phyloP scores from a whole-genome alignment of 306 rosid genomes.

The Begonia fuchsioides region DNA sequence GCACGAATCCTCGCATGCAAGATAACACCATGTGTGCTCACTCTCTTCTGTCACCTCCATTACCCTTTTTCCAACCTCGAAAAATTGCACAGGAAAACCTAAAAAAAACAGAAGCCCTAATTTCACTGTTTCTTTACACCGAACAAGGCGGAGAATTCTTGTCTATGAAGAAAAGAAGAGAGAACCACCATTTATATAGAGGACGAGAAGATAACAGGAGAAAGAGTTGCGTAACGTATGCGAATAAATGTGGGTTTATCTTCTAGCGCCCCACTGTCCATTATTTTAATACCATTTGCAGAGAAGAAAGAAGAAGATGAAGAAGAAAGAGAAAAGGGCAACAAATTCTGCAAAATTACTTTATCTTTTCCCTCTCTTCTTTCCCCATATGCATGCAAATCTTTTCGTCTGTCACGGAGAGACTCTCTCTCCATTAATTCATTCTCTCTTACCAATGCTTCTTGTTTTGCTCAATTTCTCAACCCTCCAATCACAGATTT shows the following conservation, averaged over 20 bases:
- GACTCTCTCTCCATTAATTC: slow-evolving; percentile 6
- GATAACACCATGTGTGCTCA: slow-evolving; percentile 14
- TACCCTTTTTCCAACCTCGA: neutral
- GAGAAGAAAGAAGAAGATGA: too few species aligned
- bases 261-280: slow-evolving; percentile 22
- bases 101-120: slow-evolving; percentile 4
- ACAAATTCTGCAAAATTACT: too few species aligned
- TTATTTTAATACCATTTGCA: slow-evolving; percentile 16
- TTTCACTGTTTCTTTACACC: too few species aligned
- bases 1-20: neutral
- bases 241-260: slow-evolving; percentile 49
- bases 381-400: slow-evolving; percentile 24
- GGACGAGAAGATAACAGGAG: neutral
- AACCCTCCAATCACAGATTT: slow-evolving; percentile 16
- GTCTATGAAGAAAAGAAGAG: slow-evolving; percentile 15
- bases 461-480: slow-evolving; percentile 39
- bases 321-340: too few species aligned
- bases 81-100: too few species aligned
- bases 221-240: slow-evolving; percentile 18
- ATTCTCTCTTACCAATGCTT: slow-evolving; percentile 34
- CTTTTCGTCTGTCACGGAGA: slow-evolving; percentile 4
- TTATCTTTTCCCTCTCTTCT: slow-evolving; percentile 1
- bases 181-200: slow-evolving; percentile 33
- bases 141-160: too few species aligned
- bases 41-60: slow-evolving; percentile 17